phyloP scores from a whole-genome alignment of 208 protist genomes.

The Trypanosoma lewisi region DNA sequence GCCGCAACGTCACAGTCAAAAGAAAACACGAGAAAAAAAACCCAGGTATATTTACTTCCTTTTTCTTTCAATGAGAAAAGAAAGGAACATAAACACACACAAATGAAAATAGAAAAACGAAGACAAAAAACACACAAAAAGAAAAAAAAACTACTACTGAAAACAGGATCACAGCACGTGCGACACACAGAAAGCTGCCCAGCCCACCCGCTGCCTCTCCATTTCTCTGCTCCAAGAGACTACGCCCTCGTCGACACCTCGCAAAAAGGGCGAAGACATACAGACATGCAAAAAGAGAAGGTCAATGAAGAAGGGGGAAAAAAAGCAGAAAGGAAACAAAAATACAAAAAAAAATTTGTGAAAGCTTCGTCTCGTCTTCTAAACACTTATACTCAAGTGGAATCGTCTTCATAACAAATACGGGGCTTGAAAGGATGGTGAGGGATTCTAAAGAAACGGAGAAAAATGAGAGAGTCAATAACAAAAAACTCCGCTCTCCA shows the following conservation, averaged over 20 bases:
- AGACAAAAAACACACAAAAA: constrained; percentile 3
- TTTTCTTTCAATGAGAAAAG: background rate
- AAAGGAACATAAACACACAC: background rate
- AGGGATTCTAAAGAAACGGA: background rate
- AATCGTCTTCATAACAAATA: background rate
- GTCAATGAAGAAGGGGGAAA: too few relatives aligned
- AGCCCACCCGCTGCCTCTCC: background rate
- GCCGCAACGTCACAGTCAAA: background rate
- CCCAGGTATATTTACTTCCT: too few relatives aligned
- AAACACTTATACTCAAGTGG: too few relatives aligned
- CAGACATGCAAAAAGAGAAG: background rate
- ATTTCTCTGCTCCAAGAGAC: background rate
- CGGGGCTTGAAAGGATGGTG: background rate
- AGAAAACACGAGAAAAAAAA: too few relatives aligned
- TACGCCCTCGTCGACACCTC: background rate
- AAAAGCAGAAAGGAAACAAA: background rate
- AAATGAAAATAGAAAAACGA: background rate
- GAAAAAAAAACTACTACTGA: background rate
- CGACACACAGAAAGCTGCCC: background rate
- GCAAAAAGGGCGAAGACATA: background rate
- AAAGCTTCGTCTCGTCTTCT: too few relatives aligned
- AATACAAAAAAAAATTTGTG: background rate
- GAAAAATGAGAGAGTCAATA: too few relatives aligned
- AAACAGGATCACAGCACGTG: background rate
- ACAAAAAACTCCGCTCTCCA: background rate